Evolutionary conservation across 1,284 basidiomycete genomes (phyloP).

Genomic region (Inonotus obliquus): DNA sequence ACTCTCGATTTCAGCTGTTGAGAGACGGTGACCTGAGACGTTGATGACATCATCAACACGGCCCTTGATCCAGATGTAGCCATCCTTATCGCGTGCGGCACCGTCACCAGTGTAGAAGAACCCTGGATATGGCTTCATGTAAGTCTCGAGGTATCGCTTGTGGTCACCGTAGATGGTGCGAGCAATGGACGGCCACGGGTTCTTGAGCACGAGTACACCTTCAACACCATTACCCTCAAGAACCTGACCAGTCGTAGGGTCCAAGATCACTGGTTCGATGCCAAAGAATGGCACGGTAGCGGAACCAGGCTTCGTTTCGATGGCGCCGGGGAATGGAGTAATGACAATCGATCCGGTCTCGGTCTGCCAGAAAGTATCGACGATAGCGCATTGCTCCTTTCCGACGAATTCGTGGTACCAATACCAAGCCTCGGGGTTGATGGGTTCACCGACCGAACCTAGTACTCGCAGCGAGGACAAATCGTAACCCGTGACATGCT

Average conservation of each 20-base stretch:
- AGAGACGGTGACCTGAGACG: slow-evolving; percentile 94
- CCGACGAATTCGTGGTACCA: slow-evolving; percentile 98
- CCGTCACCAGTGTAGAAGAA: slow-evolving; percentile 97
- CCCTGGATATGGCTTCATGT: slow-evolving; percentile 90
- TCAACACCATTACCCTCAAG: slow-evolving; percentile 83
- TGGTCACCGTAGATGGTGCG: slow-evolving; percentile 93
- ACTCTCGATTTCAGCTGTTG: slow-evolving; percentile 96
- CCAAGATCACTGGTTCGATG: slow-evolving; percentile 85
- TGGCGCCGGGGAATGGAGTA: slow-evolving; percentile 93
- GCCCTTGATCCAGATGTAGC: slow-evolving; percentile 98
- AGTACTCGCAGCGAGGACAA: slow-evolving; percentile 83
- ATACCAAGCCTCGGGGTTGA: slow-evolving; percentile 99
- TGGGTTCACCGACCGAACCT: slow-evolving; percentile 95
- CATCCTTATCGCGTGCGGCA: slow-evolving; percentile 89
- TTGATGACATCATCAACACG: slow-evolving; percentile 95
- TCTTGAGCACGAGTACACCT: slow-evolving; percentile 85
- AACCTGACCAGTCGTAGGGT: slow-evolving; percentile 76
- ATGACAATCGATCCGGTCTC: slow-evolving; percentile 96
- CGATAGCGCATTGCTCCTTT: slow-evolving; percentile 84
- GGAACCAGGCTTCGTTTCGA: slow-evolving; percentile 93
- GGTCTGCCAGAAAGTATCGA: slow-evolving; percentile 97
- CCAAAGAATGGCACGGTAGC: slow-evolving; percentile 99
- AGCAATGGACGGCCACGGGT: slow-evolving; percentile 96
- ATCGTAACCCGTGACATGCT: slow-evolving; percentile 85
- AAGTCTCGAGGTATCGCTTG: slow-evolving; percentile 88